phyloP scores from a whole-genome alignment of 140 eudicot species.

The Bidens hawaiensis region DNA sequence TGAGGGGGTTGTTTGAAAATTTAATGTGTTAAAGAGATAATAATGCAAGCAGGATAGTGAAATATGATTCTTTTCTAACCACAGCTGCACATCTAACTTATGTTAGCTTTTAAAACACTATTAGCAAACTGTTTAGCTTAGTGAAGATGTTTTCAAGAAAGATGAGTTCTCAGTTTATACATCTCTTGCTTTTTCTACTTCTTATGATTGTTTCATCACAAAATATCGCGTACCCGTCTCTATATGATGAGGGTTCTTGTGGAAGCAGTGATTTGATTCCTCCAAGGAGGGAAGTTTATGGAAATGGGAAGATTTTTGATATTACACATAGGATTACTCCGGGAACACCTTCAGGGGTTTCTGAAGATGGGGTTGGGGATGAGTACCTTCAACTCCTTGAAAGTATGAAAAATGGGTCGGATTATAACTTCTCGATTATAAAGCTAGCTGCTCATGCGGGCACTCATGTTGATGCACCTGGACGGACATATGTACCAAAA shows the following conservation, averaged over 20 bases:
- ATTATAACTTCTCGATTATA: conserved; percentile 56
- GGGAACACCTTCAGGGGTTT: conserved; percentile 35
- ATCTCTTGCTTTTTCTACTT: background rate
- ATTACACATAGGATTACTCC: conserved; percentile 60
- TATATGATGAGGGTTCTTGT: conserved; percentile 40
- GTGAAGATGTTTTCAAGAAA: conserved; percentile 1
- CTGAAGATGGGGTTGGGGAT: conserved; percentile 42
- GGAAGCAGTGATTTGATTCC: conserved; percentile 33
- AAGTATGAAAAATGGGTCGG: conserved; percentile 75
- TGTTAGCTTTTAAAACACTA: background rate
- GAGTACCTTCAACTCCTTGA: conserved; percentile 32
- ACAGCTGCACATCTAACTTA: background rate
- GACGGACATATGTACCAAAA: conserved; percentile 61
- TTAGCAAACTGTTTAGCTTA: background rate
- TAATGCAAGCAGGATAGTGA: conserved; percentile 14
- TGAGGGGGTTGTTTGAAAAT: background rate
- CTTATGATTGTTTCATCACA: conserved; percentile 23
- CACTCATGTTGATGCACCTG: conserved; percentile 94
- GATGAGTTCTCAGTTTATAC: conserved; percentile 31
- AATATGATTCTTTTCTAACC: background rate
- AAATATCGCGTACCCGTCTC: conserved; percentile 45
- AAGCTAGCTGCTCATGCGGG: conserved; percentile 71
- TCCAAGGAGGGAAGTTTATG: conserved; percentile 46
- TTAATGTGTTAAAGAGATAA: conserved; percentile 9
- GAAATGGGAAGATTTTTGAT: conserved; percentile 49